Percentiles rank a stretch among this genome's conserved stretches.
Evolutionary conservation across 495 filamentous ascomycete genomes (phyloP).

Genomic region (Penicilliopsis zonata): DNA sequence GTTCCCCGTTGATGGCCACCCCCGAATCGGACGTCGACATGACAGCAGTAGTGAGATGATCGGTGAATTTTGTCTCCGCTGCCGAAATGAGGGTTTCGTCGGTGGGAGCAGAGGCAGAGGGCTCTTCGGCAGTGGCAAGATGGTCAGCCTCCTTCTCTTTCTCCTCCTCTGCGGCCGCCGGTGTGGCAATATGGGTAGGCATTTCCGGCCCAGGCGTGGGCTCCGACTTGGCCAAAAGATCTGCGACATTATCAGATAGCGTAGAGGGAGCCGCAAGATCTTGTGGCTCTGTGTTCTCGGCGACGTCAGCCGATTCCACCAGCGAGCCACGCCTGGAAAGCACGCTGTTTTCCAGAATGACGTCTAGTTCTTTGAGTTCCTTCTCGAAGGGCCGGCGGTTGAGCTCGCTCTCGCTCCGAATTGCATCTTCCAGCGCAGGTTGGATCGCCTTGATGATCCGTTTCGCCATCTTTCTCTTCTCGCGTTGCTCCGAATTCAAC

Average conservation of each 20-base stretch:
- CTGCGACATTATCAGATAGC: not conserved
- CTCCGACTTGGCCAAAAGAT: conserved; percentile 1
- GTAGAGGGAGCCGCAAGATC: conserved; percentile 4
- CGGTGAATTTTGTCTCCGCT: no score
- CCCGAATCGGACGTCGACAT: conserved; percentile 5
- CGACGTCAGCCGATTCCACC: conserved; percentile 16
- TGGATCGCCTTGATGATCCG: conserved; percentile 74
- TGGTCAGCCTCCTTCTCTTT: not conserved
- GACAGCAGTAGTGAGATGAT: conserved; percentile 2
- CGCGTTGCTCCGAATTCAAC: conserved; percentile 51
- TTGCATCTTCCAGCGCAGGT: conserved; percentile 60
- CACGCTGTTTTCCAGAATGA: conserved; percentile 51
- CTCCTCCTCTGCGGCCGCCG: no score
- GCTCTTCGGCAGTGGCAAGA: not conserved
- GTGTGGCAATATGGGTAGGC: not conserved
- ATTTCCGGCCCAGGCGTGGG: not conserved
- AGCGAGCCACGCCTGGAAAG: conserved; percentile 31
- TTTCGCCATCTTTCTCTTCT: conserved; percentile 61
- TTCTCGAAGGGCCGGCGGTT: conserved; percentile 55
- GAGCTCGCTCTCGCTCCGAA: conserved; percentile 69
- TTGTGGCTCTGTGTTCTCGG: conserved; percentile 13
- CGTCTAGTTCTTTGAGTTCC: conserved; percentile 60
- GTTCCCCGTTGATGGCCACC: conserved; percentile 5
- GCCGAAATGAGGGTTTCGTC: not conserved
- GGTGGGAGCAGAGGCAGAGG: not conserved